phyloP scores from a whole-genome alignment of 495 filamentous ascomycete species.

The Talaromyces ruber region DNA sequence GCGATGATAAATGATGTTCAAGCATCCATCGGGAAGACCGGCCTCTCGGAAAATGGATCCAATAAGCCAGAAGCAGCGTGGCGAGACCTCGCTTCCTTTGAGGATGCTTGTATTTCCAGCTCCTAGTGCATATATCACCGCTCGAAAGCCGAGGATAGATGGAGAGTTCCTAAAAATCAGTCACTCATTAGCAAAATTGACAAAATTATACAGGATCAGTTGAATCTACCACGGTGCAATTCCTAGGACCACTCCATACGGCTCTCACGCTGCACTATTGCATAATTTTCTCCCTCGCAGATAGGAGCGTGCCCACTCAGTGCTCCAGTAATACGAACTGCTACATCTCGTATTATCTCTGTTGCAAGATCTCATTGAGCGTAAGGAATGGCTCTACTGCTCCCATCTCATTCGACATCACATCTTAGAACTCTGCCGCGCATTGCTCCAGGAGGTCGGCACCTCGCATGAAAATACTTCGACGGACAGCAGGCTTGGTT shows the following conservation, averaged over 20 bases:
- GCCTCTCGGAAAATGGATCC: slow-evolving; percentile 63
- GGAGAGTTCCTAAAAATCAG: slow-evolving; percentile 39
- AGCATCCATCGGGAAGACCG: slow-evolving; percentile 52
- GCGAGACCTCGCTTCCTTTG: slow-evolving; percentile 71
- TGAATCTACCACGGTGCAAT: slow-evolving; percentile 65
- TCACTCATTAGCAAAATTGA: not conserved
- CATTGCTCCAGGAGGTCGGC: slow-evolving; percentile 49
- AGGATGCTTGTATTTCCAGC: slow-evolving; percentile 71
- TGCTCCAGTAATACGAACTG: slow-evolving; percentile 52
- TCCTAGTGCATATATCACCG: slow-evolving; percentile 68
- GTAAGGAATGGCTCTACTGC: slow-evolving; percentile 14
- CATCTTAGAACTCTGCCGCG: slow-evolving; percentile 12
- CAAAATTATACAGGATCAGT: not conserved
- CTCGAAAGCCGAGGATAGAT: slow-evolving; percentile 56
- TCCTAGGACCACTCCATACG: slow-evolving; percentile 70
- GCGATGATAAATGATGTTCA: slow-evolving; percentile 49
- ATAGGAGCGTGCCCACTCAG: slow-evolving; percentile 51
- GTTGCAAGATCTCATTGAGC: slow-evolving; percentile 23
- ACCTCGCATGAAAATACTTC: slow-evolving; percentile 63
- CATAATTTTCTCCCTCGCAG: slow-evolving; percentile 41
- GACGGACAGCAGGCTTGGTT: slow-evolving; percentile 50
- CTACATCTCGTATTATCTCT: slow-evolving; percentile 61
- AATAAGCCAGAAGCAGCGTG: slow-evolving; percentile 67
- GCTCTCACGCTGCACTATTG: slow-evolving; percentile 71
- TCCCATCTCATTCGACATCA: slow-evolving; percentile 46